Base-by-base conservation (phyloP, 257 asterid genomes). In the Jasminum sambac region DNA sequence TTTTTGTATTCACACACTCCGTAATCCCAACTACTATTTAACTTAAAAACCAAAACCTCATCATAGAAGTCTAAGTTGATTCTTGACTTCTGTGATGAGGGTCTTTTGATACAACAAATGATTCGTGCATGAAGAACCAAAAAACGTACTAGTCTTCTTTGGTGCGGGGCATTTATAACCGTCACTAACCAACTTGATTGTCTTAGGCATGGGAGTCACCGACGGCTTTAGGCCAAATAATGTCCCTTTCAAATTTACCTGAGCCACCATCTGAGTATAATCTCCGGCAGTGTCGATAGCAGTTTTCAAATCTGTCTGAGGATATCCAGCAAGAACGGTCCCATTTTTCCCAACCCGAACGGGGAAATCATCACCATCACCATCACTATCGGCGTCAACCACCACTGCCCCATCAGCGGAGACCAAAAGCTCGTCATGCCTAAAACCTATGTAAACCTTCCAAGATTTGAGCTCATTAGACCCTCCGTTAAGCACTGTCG, bases 281-380 rank as follows among this genome's bases (percentile, higher is more conserved):
- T 95, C 98, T 0, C 83, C 86, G 0, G 99, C 99, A 0, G 99
- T 95, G 1, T 95, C 98, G 8, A 95, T 91, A 2, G 99, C 98
- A 0, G 99, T 95, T 59, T 88, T 80, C 58, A 94, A 73, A 77
- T 94, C 99, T 0, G 91, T 12, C 80, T 77, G 80, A 1, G 98
- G 99, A 37, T 74, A 84, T 4, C 99, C 99, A 0, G 89, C 86
- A 0, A 94, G 68, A n/a, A 73, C n/a, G 0, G 96, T 89, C 50
- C 96, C 98, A 13, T 91, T 88, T 11, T 84, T 90, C 24, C 89
- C 89, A 1, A 84, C 90, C 17, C 26, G 52, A 17, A 81, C 59
- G 0, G 99, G 99, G 19, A 79, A 82, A 0, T 81, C 91, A 13
- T 83, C 89, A 0, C 86, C 93, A 0, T 78, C 90, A 4, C 36